Evolutionary conservation across 2,329 filamentous ascomycete species (phyloP).

Genomic region (Phialophora chinensis): DNA sequence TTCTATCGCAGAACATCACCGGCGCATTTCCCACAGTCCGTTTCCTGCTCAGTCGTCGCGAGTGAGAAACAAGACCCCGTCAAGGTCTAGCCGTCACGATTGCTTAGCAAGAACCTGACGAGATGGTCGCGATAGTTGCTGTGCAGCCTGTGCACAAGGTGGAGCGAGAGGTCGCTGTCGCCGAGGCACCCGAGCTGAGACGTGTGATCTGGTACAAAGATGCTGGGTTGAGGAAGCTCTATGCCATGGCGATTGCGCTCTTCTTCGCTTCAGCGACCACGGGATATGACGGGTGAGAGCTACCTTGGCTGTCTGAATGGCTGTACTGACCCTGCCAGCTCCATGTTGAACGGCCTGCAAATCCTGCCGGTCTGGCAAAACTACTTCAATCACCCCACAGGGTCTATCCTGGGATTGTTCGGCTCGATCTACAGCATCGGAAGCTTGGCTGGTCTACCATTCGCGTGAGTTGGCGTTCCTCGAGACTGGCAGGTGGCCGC

Average conservation of each 20-base stretch:
- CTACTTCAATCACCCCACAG: constrained; percentile 34
- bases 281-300: constrained; percentile 62
- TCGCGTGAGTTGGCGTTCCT: constrained; percentile 13
- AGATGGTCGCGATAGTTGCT: constrained; percentile 20
- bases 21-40: neutral
- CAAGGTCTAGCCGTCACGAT: neutral
- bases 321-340: constrained; percentile 38
- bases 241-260: constrained; percentile 60
- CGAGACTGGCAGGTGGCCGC: neutral
- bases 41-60: neutral
- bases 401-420: constrained; percentile 26
- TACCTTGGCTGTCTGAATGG: constrained; percentile 36
- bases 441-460: constrained; percentile 21
- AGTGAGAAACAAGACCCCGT: neutral
- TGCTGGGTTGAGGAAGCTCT: constrained; percentile 63
- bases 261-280: constrained; percentile 63
- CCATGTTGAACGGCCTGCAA: constrained; percentile 33
- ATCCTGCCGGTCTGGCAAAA: constrained; percentile 30
- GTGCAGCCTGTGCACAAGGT: constrained; percentile 29
- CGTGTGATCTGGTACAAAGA: constrained; percentile 64
- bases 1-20: neutral
- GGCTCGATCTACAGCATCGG: constrained; percentile 27
- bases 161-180: constrained; percentile 48
- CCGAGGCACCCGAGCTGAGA: constrained; percentile 59
- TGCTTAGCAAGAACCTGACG: neutral